phyloP scores from a whole-genome alignment of 2,329 filamentous ascomycete species.

The Fusarium anthophilum region DNA sequence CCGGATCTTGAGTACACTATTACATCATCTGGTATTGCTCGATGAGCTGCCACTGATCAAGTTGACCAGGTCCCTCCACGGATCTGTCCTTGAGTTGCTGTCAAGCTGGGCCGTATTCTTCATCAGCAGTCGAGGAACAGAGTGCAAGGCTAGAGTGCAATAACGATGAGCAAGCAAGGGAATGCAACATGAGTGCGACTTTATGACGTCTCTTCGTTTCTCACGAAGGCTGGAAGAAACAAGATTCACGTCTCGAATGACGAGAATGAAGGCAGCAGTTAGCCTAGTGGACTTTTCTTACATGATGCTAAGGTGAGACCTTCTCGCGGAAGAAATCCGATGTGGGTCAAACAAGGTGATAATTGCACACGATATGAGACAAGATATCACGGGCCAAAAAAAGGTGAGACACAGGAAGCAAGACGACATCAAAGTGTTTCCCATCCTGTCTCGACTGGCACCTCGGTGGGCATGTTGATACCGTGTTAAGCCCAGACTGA shows the following conservation, averaged over 20 bases:
- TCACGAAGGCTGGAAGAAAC: constrained; percentile 10
- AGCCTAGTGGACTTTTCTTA: neutral
- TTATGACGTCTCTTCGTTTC: constrained; percentile 11
- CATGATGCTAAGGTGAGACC: constrained; percentile 23
- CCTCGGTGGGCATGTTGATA: constrained; percentile 16
- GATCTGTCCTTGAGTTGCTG: neutral
- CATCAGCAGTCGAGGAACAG: neutral
- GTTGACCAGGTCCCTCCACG: neutral
- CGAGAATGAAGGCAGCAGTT: neutral
- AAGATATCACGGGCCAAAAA: constrained; percentile 30
- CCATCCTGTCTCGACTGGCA: constrained; percentile 2
- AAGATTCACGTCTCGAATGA: neutral
- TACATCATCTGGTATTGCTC: neutral
- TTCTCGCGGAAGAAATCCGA: constrained; percentile 25
- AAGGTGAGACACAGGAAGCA: constrained; percentile 28
- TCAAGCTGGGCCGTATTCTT: neutral
- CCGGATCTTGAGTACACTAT: neutral
- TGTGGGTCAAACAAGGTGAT: constrained; percentile 27
- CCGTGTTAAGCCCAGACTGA: constrained; percentile 2
- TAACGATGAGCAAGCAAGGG: neutral
- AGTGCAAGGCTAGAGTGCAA: neutral
- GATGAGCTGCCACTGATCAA: neutral
- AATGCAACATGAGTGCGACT: neutral
- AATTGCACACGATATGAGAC: constrained; percentile 30
- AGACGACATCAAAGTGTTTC: constrained; percentile 16